phyloP scores from a whole-genome alignment of 768 basidiomycete species.

The Omphalotus guepiniiformis region DNA sequence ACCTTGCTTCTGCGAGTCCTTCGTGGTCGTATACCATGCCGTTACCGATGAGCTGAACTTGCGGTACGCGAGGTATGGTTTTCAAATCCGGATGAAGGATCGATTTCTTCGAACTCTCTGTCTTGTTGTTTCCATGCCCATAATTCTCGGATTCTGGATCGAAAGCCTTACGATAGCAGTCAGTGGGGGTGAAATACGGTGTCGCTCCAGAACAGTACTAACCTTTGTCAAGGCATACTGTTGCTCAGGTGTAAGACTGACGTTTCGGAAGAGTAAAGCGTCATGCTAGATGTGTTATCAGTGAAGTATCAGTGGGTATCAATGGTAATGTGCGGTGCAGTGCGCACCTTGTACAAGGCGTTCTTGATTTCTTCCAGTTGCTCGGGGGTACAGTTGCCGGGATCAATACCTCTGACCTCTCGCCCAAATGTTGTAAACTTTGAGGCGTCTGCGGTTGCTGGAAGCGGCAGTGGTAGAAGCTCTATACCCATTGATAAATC shows the following conservation, averaged over 20 bases:
- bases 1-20: constrained; percentile 45
- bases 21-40: constrained; percentile 47
- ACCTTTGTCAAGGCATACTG: constrained; percentile 56
- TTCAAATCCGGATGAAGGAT: constrained; percentile 57
- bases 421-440: constrained; percentile 54
- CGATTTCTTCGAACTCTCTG: constrained; percentile 41
- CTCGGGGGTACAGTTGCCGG: constrained; percentile 39
- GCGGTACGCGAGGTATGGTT: constrained; percentile 40
- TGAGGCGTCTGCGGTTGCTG: constrained; percentile 47
- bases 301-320: background rate
- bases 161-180: constrained; percentile 34
- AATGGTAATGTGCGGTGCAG: background rate
- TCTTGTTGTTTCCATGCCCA: constrained; percentile 58
- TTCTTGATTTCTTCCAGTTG: constrained; percentile 51
- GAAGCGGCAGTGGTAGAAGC: constrained; percentile 45
- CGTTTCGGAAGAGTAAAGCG: constrained; percentile 53
- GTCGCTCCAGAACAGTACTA: background rate
- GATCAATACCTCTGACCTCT: constrained; percentile 52
- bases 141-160: constrained; percentile 43
- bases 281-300: constrained; percentile 35
- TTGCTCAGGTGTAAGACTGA: constrained; percentile 44
- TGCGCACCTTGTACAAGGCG: constrained; percentile 54
- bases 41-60: constrained; percentile 59
- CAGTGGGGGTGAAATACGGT: background rate
- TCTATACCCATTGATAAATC: constrained; percentile 45